Evolutionary conservation across 2,329 filamentous ascomycete genomes (phyloP).

Genomic region (Colletotrichum limetticola): DNA sequence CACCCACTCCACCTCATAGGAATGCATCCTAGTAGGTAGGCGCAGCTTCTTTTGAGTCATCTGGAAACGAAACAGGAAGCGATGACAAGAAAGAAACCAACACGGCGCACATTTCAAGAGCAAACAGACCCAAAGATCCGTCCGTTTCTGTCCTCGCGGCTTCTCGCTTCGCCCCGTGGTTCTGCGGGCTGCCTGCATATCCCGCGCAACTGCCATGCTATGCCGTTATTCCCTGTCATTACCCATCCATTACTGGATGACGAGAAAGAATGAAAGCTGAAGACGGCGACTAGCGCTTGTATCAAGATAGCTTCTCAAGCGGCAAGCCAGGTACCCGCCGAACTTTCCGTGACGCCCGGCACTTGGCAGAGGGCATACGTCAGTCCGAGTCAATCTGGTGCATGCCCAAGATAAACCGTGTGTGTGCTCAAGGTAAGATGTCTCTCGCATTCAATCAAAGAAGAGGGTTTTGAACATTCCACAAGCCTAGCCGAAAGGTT

Average conservation of each 20-base stretch:
- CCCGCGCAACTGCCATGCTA: not conserved
- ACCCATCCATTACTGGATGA: not conserved
- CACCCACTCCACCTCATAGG: not conserved
- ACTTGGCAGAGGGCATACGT: not conserved
- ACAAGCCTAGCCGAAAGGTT: not conserved
- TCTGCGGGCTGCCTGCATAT: conserved; percentile 1
- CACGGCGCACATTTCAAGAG: not conserved
- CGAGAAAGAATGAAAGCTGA: not conserved
- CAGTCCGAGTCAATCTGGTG: not conserved
- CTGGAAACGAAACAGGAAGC: conserved; percentile 16
- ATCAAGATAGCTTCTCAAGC: not conserved
- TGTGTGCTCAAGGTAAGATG: not conserved
- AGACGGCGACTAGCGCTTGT: not conserved
- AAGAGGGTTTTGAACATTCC: conserved; percentile 1
- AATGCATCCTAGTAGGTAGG: conserved; percentile 8
- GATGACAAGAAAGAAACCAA: conserved; percentile 1
- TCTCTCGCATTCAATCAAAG: not conserved
- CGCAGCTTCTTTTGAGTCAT: conserved; percentile 11
- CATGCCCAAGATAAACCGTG: not conserved
- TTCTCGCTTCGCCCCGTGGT: conserved; percentile 4
- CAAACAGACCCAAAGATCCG: not conserved
- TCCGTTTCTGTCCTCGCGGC: not conserved
- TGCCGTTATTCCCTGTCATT: not conserved
- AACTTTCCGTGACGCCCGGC: not conserved
- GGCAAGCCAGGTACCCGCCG: not conserved